A percentile compares a stretch with the other conserved stretches of the same genome.
phyloP scores from a whole-genome alignment of 352 stramenopile species.

The Plasmopara viticola region DNA sequence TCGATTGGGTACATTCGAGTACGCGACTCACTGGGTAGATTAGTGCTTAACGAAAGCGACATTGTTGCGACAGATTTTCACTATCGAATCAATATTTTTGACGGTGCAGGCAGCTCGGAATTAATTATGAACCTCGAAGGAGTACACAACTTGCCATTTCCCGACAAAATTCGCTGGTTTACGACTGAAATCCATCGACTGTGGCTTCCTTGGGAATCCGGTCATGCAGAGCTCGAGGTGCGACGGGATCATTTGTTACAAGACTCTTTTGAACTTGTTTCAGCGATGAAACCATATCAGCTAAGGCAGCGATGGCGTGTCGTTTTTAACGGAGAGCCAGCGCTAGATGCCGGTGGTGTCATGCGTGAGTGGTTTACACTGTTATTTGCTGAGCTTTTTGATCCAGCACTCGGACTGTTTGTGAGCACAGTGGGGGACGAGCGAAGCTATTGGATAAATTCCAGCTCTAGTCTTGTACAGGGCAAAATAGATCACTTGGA shows the following conservation, averaged over 20 bases:
- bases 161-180: slow-evolving; percentile 77
- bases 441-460: slow-evolving; percentile 83
- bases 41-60: slow-evolving; percentile 81
- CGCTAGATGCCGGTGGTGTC: slow-evolving; percentile 81
- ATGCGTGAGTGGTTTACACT: slow-evolving; percentile 89
- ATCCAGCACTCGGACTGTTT: slow-evolving; percentile 74
- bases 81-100: slow-evolving; percentile 78
- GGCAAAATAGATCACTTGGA: slow-evolving; percentile 49
- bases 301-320: slow-evolving; percentile 79
- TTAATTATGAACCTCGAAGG: slow-evolving; percentile 81
- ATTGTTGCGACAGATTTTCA: slow-evolving; percentile 72
- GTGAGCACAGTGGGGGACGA: slow-evolving; percentile 61
- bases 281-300: slow-evolving; percentile 73
- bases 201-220: slow-evolving; percentile 79
- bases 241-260: slow-evolving; percentile 75
- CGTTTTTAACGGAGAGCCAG: slow-evolving; percentile 81
- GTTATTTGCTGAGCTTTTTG: slow-evolving; percentile 77
- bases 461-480: slow-evolving; percentile 46
- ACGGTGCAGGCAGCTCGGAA: slow-evolving; percentile 58
- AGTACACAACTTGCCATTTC: slow-evolving; percentile 72
- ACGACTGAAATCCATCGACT: slow-evolving; percentile 76
- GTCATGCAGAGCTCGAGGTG: slow-evolving; percentile 74
- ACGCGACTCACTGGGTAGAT: slow-evolving; percentile 52
- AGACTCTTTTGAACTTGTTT: slow-evolving; percentile 79
- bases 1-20: slow-evolving; percentile 77